Evolutionary conservation across 495 filamentous ascomycete genomes (phyloP).

Genomic region (Neurospora sp.): DNA sequence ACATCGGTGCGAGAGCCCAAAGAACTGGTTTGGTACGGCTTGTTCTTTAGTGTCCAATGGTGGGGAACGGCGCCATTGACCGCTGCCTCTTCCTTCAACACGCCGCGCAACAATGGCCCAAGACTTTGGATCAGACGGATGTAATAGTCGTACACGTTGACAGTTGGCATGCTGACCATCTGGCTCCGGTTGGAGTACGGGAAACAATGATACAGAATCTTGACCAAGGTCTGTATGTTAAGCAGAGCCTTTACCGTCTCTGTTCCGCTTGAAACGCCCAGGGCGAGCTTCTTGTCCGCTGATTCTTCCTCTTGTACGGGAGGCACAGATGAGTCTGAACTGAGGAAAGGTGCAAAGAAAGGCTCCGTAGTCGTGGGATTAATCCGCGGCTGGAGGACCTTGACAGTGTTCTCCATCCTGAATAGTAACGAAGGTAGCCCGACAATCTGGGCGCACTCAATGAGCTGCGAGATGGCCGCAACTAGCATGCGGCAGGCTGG

Average conservation of each 20-base stretch:
- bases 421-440: slow-evolving; percentile 71
- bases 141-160: slow-evolving; percentile 78
- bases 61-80: slow-evolving; percentile 39
- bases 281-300: neutral
- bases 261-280: slow-evolving; percentile 51
- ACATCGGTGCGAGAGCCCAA: neutral
- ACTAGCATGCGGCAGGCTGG: slow-evolving; percentile 54
- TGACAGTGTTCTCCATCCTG: slow-evolving; percentile 57
- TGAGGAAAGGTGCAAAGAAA: slow-evolving; percentile 54
- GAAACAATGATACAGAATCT: slow-evolving; percentile 63
- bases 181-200: slow-evolving; percentile 44
- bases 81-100: slow-evolving; percentile 73
- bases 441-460: slow-evolving; percentile 74
- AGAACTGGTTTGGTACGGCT: neutral
- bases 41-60: slow-evolving; percentile 26
- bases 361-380: slow-evolving; percentile 22
- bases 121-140: slow-evolving; percentile 55
- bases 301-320: neutral
- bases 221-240: slow-evolving; percentile 60
- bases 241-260: slow-evolving; percentile 66
- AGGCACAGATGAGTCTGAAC: slow-evolving; percentile 20
- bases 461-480: slow-evolving; percentile 64
- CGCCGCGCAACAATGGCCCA: slow-evolving; percentile 64
- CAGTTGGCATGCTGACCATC: slow-evolving; percentile 46
- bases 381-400: slow-evolving; percentile 57